These are phyloP conservation scores for Cruciata laevipes DNA, from an alignment of 257 asterid genomes.

Conservation along the genomic window DNA sequence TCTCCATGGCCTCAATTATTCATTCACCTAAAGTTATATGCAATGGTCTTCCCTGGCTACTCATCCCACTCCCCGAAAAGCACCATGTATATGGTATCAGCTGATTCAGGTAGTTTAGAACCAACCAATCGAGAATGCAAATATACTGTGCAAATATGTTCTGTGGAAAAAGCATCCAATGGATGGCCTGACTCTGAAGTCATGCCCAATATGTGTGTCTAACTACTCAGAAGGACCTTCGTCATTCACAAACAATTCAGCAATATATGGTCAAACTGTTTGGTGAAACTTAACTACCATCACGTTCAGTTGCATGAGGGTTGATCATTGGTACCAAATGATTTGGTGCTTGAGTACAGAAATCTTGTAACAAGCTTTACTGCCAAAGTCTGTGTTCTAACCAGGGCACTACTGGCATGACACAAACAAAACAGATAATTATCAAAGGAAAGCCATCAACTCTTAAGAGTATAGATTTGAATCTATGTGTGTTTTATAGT, in stretches of 20 bases:
- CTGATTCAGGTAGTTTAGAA: not conserved
- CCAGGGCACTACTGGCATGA: not conserved
- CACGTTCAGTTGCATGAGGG: not conserved
- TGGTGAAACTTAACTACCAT: not conserved
- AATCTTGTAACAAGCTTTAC: slow-evolving; percentile 4
- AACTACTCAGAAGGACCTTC: not conserved
- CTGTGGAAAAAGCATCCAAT: not conserved
- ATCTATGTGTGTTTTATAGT: too few relatives aligned
- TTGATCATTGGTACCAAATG: not conserved
- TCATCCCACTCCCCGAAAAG: not conserved
- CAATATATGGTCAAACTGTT: not conserved
- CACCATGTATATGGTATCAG: not conserved
- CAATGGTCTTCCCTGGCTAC: too few relatives aligned
- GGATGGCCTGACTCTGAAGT: not conserved
- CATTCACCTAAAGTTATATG: not conserved
- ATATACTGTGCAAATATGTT: not conserved
- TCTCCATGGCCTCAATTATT: not conserved
- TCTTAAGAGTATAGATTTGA: not conserved
- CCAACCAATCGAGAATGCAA: not conserved
- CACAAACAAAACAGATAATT: not conserved
- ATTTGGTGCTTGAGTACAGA: slow-evolving; percentile 1
- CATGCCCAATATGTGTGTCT: not conserved
- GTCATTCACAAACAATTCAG: not conserved
- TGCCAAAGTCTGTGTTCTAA: not conserved
- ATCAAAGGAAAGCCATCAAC: not conserved